These are phyloP conservation scores for Botrytis sinoallii DNA, from an alignment of 2,329 filamentous ascomycete genomes.

Conservation along the genomic window DNA sequence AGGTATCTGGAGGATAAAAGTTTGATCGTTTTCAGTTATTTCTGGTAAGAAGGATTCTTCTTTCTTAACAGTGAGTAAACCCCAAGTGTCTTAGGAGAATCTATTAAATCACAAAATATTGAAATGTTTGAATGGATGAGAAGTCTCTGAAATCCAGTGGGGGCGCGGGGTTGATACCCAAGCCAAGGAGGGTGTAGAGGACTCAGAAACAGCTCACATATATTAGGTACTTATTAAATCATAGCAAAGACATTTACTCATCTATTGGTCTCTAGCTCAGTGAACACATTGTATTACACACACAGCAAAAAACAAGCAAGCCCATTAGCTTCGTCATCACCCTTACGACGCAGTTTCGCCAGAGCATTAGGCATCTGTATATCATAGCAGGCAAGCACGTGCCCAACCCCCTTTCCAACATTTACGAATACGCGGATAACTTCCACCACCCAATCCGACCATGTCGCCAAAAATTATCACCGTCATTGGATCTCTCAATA, in stretches of 20 bases:
- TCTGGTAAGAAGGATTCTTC: not conserved
- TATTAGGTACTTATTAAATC: not conserved
- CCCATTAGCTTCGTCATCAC: conserved; percentile 14
- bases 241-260: conserved; percentile 5
- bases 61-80: not conserved
- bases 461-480: conserved; percentile 53
- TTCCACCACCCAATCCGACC: conserved; percentile 7
- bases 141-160: not conserved
- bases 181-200: not conserved
- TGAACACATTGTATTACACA: not conserved
- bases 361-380: conserved; percentile 14
- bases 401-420: conserved; percentile 11
- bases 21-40: not conserved
- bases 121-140: not conserved
- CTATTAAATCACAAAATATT: not conserved
- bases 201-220: conserved; percentile 5
- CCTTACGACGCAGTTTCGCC: conserved; percentile 15
- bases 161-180: conserved; percentile 12
- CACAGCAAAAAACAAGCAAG: not conserved
- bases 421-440: conserved; percentile 5
- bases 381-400: conserved; percentile 8
- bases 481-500: conserved; percentile 89
- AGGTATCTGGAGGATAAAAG: not conserved
- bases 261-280: not conserved
- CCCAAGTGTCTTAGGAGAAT: not conserved